Base-by-base conservation (phyloP, 805 yeast species). In the Tanozyma kutaoensis region DNA sequence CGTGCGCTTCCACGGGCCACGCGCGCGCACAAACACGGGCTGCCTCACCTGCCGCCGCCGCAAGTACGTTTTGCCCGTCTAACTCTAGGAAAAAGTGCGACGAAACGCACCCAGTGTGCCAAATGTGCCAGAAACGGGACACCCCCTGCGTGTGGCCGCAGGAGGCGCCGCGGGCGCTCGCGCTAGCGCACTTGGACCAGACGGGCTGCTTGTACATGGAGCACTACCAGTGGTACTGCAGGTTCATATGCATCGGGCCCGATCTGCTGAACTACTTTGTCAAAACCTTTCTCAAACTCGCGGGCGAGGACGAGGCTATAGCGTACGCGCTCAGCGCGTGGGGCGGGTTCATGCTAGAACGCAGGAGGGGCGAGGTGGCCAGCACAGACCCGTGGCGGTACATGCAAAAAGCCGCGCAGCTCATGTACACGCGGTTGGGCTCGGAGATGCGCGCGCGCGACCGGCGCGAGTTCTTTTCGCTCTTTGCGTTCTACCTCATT, bases 371-470 rank as follows among this genome's bases (percentile, higher is more conserved):
- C n/a, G n/a, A n/a, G n/a, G n/a, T n/a, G n/a, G n/a, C n/a, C n/a
- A n/a, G n/a, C n/a, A n/a, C n/a, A n/a, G n/a, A n/a, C n/a, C 42
- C 43, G n/a, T 33, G 39, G 40, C 24, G 20, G 27, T 41, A 41
- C 30, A 38, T 41, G 44, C 40, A 38, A 24, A 33, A 32, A 20
- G 42, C 46, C 3, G 35, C 39, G 26, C 30, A 31, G 27, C 24
- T 33, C 14, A 36, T 40, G 37, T 40, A 35, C 21, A 28, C 24
- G 16, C 34, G 36, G 24, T 23, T 40, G 21, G 40, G 41, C 15
- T 28, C 32, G 15, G 32, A 27, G 16, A 29, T 39, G 22, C 16
- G 24, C 26, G 39, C 40, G 4, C 17, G 12, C 8, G 28, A 25
- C 28, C 37, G 33, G 16, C 28, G 31, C 12, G 37, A 41, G 14